These are phyloP conservation scores for Xylaria hypoxylon DNA, from an alignment of 2,329 filamentous ascomycete species.

Conservation along the genomic window DNA sequence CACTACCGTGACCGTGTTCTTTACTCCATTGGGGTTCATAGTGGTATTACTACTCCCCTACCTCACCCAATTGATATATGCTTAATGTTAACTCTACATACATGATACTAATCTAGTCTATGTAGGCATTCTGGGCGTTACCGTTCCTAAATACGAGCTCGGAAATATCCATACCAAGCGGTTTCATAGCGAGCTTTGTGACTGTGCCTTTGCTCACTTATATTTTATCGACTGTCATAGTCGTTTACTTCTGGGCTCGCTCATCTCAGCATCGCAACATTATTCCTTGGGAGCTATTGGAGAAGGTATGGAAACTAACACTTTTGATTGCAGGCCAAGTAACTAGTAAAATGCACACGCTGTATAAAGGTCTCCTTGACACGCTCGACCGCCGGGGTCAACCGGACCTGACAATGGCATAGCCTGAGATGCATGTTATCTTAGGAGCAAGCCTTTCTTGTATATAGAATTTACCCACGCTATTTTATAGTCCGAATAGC, in stretches of 20 bases:
- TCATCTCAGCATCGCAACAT: conserved; percentile 9
- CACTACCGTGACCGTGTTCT: conserved; percentile 35
- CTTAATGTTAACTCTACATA: background rate
- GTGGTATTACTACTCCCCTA: conserved; percentile 14
- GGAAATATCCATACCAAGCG: conserved; percentile 8
- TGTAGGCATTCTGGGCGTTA: conserved; percentile 27
- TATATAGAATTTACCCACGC: no score
- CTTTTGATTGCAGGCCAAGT: background rate
- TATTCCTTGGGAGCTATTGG: conserved; percentile 4
- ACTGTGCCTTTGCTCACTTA: conserved; percentile 33
- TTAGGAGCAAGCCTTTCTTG: no score
- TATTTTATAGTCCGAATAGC: no score
- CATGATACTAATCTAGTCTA: background rate
- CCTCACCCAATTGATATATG: no score
- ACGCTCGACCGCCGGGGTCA: background rate
- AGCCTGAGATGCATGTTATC: no score
- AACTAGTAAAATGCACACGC: background rate
- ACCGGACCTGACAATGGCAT: background rate
- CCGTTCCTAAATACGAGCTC: conserved; percentile 25
- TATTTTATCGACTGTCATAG: conserved; percentile 17
- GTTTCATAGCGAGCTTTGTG: conserved; percentile 30
- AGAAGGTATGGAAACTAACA: background rate
- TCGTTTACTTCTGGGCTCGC: conserved; percentile 27
- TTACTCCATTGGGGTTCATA: conserved; percentile 32
- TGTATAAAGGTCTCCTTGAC: background rate